A percentile compares a stretch with the other conserved stretches of the same genome.
These are phyloP conservation scores for Amauroascus niger DNA, from an alignment of 2,329 filamentous ascomycete genomes.

Conservation along the genomic window DNA sequence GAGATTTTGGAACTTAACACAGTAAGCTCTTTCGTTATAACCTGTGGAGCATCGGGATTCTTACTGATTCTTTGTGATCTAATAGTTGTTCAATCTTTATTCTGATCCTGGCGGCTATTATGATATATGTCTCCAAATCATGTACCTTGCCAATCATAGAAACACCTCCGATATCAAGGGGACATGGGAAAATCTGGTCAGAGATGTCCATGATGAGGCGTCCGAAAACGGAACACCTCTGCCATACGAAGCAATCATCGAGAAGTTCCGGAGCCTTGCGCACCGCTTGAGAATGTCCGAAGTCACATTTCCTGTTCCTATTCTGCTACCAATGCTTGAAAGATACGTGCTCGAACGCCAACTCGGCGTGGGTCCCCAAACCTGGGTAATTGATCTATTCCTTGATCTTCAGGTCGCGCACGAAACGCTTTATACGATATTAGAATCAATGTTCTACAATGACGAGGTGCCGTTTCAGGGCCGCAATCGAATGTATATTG, in stretches of 20 bases:
- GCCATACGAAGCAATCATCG: constrained; percentile 42
- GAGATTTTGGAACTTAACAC: constrained; percentile 64
- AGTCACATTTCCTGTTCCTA: constrained; percentile 46
- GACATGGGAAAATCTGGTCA: constrained; percentile 76
- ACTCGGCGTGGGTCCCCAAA: constrained; percentile 39
- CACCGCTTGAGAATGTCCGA: constrained; percentile 48
- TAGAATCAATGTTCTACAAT: constrained; percentile 59
- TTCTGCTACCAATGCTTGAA: constrained; percentile 48
- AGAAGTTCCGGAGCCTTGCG: constrained; percentile 49
- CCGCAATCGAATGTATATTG: constrained; percentile 47
- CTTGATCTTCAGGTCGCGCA: constrained; percentile 52
- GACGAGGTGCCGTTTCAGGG: constrained; percentile 57
- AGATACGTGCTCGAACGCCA: constrained; percentile 45
- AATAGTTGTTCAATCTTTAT: constrained; percentile 84
- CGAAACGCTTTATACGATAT: constrained; percentile 51
- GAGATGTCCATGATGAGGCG: constrained; percentile 55
- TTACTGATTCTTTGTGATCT: not conserved
- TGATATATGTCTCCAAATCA: constrained; percentile 87
- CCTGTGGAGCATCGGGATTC: not conserved
- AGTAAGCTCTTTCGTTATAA: constrained; percentile 43
- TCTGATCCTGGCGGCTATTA: constrained; percentile 87
- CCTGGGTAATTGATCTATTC: constrained; percentile 58
- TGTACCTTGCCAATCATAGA: constrained; percentile 81
- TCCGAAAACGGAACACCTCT: constrained; percentile 34
- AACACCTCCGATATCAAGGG: constrained; percentile 72